These are phyloP conservation scores for Pleurotus platypus DNA, from an alignment of 768 basidiomycete genomes.

Conservation along the genomic window DNA sequence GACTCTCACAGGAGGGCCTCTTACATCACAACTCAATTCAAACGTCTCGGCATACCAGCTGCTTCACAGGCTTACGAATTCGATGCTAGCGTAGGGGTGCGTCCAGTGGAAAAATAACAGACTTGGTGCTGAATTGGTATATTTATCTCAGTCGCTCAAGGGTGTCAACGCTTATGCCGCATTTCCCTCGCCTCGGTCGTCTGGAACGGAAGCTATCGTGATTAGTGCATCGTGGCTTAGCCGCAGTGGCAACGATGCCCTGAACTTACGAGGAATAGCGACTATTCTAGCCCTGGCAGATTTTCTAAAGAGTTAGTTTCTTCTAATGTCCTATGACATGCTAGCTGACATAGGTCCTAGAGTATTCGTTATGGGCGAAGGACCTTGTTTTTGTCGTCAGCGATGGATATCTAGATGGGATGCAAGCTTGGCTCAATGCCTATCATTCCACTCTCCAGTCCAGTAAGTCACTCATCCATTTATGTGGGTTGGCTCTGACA, in stretches of 20 bases:
- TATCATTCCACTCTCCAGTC: constrained; percentile 72
- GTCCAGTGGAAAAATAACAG: constrained; percentile 16
- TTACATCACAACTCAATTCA: constrained; percentile 61
- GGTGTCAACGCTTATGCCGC: constrained; percentile 86
- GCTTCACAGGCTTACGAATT: constrained; percentile 70
- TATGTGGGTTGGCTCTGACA: no score
- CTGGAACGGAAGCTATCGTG: constrained; percentile 91
- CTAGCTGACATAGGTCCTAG: constrained; percentile 31
- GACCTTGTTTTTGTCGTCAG: constrained; percentile 88
- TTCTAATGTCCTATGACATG: background rate
- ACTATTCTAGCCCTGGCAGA: constrained; percentile 81
- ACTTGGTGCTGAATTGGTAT: constrained; percentile 4
- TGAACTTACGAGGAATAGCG: constrained; percentile 85
- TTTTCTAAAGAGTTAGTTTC: constrained; percentile 71
- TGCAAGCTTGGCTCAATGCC: constrained; percentile 86
- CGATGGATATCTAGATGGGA: constrained; percentile 86
- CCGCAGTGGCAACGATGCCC: constrained; percentile 45
- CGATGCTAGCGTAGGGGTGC: constrained; percentile 46
- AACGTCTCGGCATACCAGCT: constrained; percentile 68
- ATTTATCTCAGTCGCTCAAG: constrained; percentile 37
- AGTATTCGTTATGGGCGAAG: constrained; percentile 90
- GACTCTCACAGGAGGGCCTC: constrained; percentile 52
- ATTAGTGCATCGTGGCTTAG: constrained; percentile 91
- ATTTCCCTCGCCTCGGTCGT: constrained; percentile 79
- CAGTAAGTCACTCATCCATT: constrained; percentile 37